Evolutionary conservation across 2,329 filamentous ascomycete species (phyloP), one percentile per base, ranked within the genome.

Genomic region (Lasiodiplodia theobromae): DNA sequence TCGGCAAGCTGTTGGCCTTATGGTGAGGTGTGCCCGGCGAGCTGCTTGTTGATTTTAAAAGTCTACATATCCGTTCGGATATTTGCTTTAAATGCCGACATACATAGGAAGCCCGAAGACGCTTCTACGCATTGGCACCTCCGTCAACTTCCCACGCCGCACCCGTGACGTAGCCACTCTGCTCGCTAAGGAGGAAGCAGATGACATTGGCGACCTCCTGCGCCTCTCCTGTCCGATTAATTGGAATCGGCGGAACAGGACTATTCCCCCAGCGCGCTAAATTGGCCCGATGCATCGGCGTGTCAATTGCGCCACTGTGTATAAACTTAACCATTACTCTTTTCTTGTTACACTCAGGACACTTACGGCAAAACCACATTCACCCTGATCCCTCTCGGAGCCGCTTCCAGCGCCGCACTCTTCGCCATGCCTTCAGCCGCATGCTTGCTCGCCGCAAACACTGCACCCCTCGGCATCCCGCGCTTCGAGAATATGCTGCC

Each of bases 361-460:
- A 25, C 56, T 58, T 25, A 58, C 56, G 56, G 56, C 56, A 58
- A 12, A 3, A 58, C 56, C 18, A 21, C n/a, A 28, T 58, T 58
- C 56, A 58, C 56, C 37, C 56, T 40, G n/a, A 58, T 58, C 1
- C 56, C 37, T 4, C 56, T 40, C 56, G 10, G 10, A 7, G 34
- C 56, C 1, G 37, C 56, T 21, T 58, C 37, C 34, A 58, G 4
- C 21, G 56, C 56, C 1, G 34, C 56, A 8, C 37, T 44, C 16
- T 44, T 58, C n/a, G 21, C 37, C 56, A 58, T 40, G 0, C 37
- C 56, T 8, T 21, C n/a, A 0, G n/a, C n/a, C 56, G 56, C 56
- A 37, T 40, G 56, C 56, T 58, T 40, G 56, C 34, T 58, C 11
- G 56, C 56, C n/a, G 16, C 21, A 18, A 25, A 58, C 37, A 58